Evolutionary conservation across 2,329 filamentous ascomycete species (phyloP), one percentile per base, ranked within the genome.

Genomic region (Metarhizium guizhouense): DNA sequence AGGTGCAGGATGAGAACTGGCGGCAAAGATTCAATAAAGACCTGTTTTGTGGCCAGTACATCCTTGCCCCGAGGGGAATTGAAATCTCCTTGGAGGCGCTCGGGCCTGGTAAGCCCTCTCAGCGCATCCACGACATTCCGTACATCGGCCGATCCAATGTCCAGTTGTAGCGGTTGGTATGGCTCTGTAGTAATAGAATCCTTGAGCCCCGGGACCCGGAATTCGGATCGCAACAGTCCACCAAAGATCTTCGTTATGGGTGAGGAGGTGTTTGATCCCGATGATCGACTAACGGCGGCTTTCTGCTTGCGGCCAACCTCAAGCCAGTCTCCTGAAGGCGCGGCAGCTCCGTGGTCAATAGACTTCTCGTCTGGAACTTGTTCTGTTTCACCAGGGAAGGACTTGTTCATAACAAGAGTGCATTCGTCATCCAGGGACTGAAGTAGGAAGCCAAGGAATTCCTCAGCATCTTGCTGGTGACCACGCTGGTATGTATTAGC

Each of bases 381-480:
- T 1, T 69, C 62, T 11, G 65, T 67, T 6, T 75, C 73, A 56
- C 74, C 75, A 60, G 82, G 82, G 13, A 54, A 48, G 10, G 63
- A 55, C 47, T 56, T 68, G 47, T 63, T 66, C 74, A 95, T 88
- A 50, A 93, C 85, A 56, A 85, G 80, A 16, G 85, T 83, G 68
- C 92, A 96, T 70, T 99, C 94, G 61, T 97, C 92, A 64, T 96
- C 92, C 38, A 99, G 82, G 51, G 90, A 90, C 65, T 96, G 92
- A 4, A 99, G 78, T 38, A 99, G 77, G 68, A 97, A 95, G 0
- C 92, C 93, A 29, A 99, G 76, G 63, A 99, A 99, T 67, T 99
- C 94, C 67, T 99, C 91, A 1, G 94, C 94, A 73, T 99, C 94
- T 76, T 99, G 93, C 69, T 99, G 94, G 64, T 96, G 93, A 16